Evolutionary conservation across 2,329 filamentous ascomycete genomes (phyloP).

Genomic region (Exophiala viscosa): DNA sequence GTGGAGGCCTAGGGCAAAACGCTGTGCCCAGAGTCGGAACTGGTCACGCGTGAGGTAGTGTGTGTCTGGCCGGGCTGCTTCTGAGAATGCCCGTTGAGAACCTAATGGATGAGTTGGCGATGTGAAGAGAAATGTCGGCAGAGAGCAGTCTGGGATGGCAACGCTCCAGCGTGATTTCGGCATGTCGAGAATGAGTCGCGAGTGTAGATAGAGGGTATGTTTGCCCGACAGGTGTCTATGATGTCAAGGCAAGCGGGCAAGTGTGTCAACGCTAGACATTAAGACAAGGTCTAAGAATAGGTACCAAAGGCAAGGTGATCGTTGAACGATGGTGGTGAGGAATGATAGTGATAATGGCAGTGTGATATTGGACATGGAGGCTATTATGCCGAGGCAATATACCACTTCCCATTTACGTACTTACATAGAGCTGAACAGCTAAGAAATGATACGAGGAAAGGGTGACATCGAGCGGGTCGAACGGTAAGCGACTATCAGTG

Average conservation of each 20-base stretch:
- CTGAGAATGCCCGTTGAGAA: slow-evolving; percentile 48
- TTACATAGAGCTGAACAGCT: too few species aligned
- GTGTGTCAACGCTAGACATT: too few species aligned
- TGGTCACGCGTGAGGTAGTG: slow-evolving; percentile 58
- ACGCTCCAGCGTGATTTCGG: slow-evolving; percentile 44
- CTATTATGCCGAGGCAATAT: too few species aligned
- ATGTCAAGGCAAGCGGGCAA: too few species aligned
- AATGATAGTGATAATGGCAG: too few species aligned
- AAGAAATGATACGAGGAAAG: not conserved
- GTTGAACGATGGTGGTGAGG: too few species aligned
- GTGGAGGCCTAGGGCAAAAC: slow-evolving; percentile 62
- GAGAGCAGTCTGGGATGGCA: slow-evolving; percentile 40
- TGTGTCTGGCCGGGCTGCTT: slow-evolving; percentile 60
- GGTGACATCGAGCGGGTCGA: not conserved
- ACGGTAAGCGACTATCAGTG: too few species aligned
- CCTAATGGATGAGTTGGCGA: slow-evolving; percentile 40
- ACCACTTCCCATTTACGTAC: too few species aligned
- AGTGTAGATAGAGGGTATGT: too few species aligned
- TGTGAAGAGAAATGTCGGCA: slow-evolving; percentile 46
- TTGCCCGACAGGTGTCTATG: not conserved
- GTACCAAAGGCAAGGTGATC: too few species aligned
- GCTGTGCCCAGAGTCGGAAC: slow-evolving; percentile 64
- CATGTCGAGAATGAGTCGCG: slow-evolving; percentile 33
- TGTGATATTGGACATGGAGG: too few species aligned
- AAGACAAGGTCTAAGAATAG: too few species aligned